Evolutionary conservation across 805 yeast species (phyloP).

Genomic region (Zygosaccharomyces pseudorouxii): DNA sequence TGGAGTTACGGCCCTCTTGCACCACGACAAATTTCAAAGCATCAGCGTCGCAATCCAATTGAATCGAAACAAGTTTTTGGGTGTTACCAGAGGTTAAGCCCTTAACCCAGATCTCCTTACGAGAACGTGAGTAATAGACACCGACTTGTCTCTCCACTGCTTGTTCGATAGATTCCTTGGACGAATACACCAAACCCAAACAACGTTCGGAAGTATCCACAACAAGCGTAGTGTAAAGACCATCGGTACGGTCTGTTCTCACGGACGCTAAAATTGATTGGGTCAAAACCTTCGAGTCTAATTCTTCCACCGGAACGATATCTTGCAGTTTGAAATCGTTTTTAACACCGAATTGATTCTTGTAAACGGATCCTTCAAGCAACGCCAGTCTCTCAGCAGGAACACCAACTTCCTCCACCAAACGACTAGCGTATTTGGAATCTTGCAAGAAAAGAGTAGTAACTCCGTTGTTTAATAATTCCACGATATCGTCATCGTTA

Average conservation of each 20-base stretch:
- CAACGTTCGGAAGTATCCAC: constrained; percentile 63
- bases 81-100: constrained; percentile 97
- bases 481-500: constrained; percentile 43
- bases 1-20: constrained; percentile 64
- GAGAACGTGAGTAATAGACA: constrained; percentile 84
- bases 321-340: constrained; percentile 13
- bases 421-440: constrained; percentile 28
- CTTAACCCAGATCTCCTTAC: constrained; percentile 91
- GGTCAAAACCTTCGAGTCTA: constrained; percentile 19
- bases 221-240: constrained; percentile 79
- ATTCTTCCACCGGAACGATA: constrained; percentile 11
- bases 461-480: constrained; percentile 59
- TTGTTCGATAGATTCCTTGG: constrained; percentile 71
- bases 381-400: constrained; percentile 46
- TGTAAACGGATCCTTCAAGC: constrained; percentile 15
- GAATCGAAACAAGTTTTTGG: constrained; percentile 63
- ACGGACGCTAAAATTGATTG: constrained; percentile 43
- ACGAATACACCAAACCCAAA: constrained; percentile 88
- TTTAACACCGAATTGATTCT: constrained; percentile 16
- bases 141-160: constrained; percentile 81
- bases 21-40: constrained; percentile 81
- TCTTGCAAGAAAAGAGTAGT: constrained; percentile 40
- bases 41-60: constrained; percentile 88
- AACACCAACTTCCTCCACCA: constrained; percentile 44
- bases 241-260: constrained; percentile 81